phyloP scores from a whole-genome alignment of 2,329 filamentous ascomycete species.

The Tolypocladium tropicale region DNA sequence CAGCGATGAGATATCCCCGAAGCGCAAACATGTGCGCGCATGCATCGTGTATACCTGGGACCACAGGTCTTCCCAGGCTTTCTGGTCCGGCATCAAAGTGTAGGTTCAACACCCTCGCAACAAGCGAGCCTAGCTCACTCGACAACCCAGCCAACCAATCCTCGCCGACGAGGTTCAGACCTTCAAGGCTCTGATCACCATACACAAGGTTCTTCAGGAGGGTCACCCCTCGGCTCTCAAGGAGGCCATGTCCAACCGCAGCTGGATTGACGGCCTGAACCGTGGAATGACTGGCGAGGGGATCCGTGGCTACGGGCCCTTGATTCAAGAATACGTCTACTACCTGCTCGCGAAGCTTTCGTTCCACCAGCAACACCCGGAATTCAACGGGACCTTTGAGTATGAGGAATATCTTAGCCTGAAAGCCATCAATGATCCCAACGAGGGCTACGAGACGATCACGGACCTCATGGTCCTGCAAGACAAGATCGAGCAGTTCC shows the following conservation, averaged over 20 bases:
- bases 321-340: slow-evolving; percentile 95
- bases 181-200: slow-evolving; percentile 94
- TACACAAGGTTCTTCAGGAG: slow-evolving; percentile 96
- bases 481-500: slow-evolving; percentile 96
- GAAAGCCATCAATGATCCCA: slow-evolving; percentile 96
- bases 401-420: slow-evolving; percentile 98
- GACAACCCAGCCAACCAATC: slow-evolving; percentile 68
- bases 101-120: slow-evolving; percentile 34
- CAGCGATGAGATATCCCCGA: slow-evolving; percentile 56
- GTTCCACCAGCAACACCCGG: slow-evolving; percentile 94
- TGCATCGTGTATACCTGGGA: slow-evolving; percentile 99
- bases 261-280: slow-evolving; percentile 88
- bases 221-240: slow-evolving; percentile 80
- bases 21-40: slow-evolving; percentile 89
- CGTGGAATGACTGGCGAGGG: slow-evolving; percentile 76
- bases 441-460: slow-evolving; percentile 96
- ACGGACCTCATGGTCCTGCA: slow-evolving; percentile 93
- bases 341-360: slow-evolving; percentile 88
- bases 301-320: slow-evolving; percentile 76
- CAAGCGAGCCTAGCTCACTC: slow-evolving; percentile 2
- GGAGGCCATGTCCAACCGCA: slow-evolving; percentile 79
- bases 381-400: slow-evolving; percentile 98
- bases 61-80: slow-evolving; percentile 87
- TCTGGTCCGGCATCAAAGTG: slow-evolving; percentile 99
- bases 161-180: slow-evolving; percentile 97